A percentile compares a stretch with the other conserved stretches of the same genome.
phyloP scores from a whole-genome alignment of 495 filamentous ascomycete genomes.

The Saxophila tyrrhenica region DNA sequence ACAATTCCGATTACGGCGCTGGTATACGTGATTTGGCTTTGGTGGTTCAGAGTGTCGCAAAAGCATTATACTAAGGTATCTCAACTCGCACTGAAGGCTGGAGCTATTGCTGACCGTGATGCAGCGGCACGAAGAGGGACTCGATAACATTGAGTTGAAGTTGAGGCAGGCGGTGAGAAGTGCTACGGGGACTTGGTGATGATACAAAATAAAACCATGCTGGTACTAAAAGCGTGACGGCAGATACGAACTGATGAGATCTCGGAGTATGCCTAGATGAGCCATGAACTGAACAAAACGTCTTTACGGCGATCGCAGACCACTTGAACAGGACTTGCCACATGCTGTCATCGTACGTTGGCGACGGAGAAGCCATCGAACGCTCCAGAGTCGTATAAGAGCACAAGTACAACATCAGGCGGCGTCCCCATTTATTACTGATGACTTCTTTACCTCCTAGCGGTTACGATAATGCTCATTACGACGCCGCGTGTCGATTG shows the following conservation, averaged over 20 bases:
- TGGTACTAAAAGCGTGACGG: no score
- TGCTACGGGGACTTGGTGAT: constrained; percentile 18
- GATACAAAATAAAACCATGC: neutral
- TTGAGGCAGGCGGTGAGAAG: constrained; percentile 12
- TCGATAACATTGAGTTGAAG: constrained; percentile 14
- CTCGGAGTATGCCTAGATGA: no score
- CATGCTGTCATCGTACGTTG: no score
- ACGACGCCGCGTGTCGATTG: no score
- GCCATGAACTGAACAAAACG: neutral
- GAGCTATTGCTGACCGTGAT: neutral
- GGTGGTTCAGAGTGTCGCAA: neutral
- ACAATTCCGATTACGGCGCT: constrained; percentile 15
- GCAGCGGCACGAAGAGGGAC: constrained; percentile 8
- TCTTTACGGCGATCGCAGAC: neutral
- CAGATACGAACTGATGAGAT: no score
- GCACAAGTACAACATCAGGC: no score
- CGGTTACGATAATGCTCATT: no score
- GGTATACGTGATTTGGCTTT: constrained; percentile 4
- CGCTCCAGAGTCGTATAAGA: no score
- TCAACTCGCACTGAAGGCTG: neutral
- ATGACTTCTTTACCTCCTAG: no score
- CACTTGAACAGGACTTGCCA: neutral
- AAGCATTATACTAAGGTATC: neutral
- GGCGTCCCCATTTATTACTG: no score
- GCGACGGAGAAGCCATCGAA: no score